Percentiles rank a stretch among this genome's conserved stretches.
Evolutionary conservation across 768 basidiomycete genomes (phyloP).

Genomic region (Myochromella boudieri): DNA sequence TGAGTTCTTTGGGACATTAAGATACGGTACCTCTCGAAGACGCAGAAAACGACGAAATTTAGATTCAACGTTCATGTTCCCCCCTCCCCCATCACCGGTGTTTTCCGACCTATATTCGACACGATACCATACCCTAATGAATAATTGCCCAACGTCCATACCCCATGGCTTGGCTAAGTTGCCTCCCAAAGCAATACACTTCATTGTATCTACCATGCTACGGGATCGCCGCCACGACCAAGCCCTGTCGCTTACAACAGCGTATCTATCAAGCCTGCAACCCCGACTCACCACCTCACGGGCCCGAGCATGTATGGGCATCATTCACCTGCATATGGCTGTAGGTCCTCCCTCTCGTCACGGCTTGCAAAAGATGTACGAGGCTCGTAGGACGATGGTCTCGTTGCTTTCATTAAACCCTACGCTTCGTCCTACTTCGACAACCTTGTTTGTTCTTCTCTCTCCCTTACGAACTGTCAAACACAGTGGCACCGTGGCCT

Average conservation of each 20-base stretch:
- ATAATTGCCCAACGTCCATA: conserved; percentile 36
- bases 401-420: conserved; percentile 46
- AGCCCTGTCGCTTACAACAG: conserved; percentile 45
- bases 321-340: conserved; percentile 55
- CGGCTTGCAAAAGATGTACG: conserved; percentile 45
- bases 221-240: conserved; percentile 32
- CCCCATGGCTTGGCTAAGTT: conserved; percentile 31
- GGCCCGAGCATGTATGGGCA: conserved; percentile 40
- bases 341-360: conserved; percentile 27
- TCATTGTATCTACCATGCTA: conserved; percentile 48
- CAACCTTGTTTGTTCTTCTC: conserved; percentile 60
- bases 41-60: conserved; percentile 13
- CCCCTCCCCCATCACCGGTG: background rate
- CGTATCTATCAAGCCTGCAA: conserved; percentile 53
- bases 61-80: background rate
- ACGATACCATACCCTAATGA: conserved; percentile 40
- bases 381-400: conserved; percentile 42
- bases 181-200: conserved; percentile 42
- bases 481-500: conserved; percentile 56
- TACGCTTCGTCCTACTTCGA: conserved; percentile 53
- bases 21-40: conserved; percentile 31
- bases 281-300: conserved; percentile 31
- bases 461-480: conserved; percentile 46
- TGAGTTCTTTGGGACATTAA: conserved; percentile 50
- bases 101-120: conserved; percentile 13